These are phyloP conservation scores for Fusarium lyarnte DNA, from an alignment of 2,329 filamentous ascomycete genomes.

Conservation along the genomic window DNA sequence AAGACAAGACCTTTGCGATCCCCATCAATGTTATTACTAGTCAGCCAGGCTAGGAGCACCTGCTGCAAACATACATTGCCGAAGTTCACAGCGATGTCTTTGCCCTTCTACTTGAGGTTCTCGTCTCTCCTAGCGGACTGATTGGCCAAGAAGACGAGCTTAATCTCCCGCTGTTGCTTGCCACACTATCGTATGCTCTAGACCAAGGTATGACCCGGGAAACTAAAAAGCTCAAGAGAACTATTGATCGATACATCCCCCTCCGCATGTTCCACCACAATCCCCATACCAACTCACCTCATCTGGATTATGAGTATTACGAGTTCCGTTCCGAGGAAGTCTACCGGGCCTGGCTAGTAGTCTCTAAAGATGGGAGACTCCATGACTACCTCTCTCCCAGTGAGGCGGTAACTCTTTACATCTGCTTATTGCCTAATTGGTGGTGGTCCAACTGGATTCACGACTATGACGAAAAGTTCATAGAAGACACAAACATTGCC, in stretches of 20 bases:
- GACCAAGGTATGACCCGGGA: slow-evolving; percentile 30
- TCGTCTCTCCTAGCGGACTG: slow-evolving; percentile 24
- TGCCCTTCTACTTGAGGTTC: slow-evolving; percentile 32
- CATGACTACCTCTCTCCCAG: neutral
- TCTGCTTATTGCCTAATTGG: slow-evolving; percentile 4
- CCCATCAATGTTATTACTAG: neutral
- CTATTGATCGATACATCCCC: slow-evolving; percentile 36
- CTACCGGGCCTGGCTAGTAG: slow-evolving; percentile 33
- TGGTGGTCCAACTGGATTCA: neutral
- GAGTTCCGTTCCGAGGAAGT: slow-evolving; percentile 40
- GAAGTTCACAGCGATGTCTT: slow-evolving; percentile 30
- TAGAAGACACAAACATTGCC: neutral
- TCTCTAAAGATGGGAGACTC: neutral
- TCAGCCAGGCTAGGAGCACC: slow-evolving; percentile 15
- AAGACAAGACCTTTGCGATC: neutral
- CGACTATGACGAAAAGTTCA: neutral
- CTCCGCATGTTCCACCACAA: slow-evolving; percentile 37
- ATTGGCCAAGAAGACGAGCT: slow-evolving; percentile 33
- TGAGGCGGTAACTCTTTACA: slow-evolving; percentile 1
- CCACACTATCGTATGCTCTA: slow-evolving; percentile 20
- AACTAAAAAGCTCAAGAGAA: slow-evolving; percentile 24
- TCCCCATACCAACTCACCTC: neutral
- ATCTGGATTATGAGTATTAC: slow-evolving; percentile 24
- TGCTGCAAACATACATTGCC: neutral
- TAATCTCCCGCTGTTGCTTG: slow-evolving; percentile 38